Base-by-base conservation (phyloP, 1,284 basidiomycete genomes). In the Meripilus lineatus region DNA sequence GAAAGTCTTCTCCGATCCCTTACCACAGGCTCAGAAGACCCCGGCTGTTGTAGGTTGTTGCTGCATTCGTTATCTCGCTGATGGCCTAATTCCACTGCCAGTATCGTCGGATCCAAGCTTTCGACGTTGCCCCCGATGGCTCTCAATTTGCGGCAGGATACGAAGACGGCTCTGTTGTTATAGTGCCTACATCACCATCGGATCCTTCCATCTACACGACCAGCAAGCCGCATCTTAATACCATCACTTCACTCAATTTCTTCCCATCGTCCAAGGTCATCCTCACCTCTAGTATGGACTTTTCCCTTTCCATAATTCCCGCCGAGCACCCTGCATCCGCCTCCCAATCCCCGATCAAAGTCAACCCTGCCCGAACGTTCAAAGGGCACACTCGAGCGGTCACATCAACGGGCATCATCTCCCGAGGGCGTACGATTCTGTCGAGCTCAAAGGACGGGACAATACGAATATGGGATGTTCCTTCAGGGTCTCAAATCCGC, bases 401-500 rank as follows among this genome's bases (percentile, higher is more conserved):
- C 32, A 79, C 81, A 0, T 70, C 72, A 3, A 75, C 76, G 0
- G 74, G 68, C 2, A 84, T 90, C 49, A 62, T 90, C 28, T 75
- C 75, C 0, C 66, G 76, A 0, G 84, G 88, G 0, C 70, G 76
- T 23, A 80, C 81, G 51, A 64, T 92, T 11, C 55, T 92, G 2
- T 80, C 77, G 3, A 61, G 67, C 0, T 75, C 78, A 4, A 74
- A 77, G 44, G 89, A 93, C 57, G 78, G 80, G 2, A 83, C 81
- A 0, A 59, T 90, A 17, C 71, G 83, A 22, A 65, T 89, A 3
- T 93, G 88, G 88, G 84, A 91, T 53, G 79, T 90, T 3, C 70
- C 76, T 3, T 67, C 70, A 4, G 77, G 71, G 10, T 61, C 63
- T 25, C 71, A 76, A 55, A 71, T 78, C 34, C 63, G 70, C 50